These are phyloP conservation scores for Stevia rebaudiana DNA, from an alignment of 140 eudicot species.

Conservation along the genomic window DNA sequence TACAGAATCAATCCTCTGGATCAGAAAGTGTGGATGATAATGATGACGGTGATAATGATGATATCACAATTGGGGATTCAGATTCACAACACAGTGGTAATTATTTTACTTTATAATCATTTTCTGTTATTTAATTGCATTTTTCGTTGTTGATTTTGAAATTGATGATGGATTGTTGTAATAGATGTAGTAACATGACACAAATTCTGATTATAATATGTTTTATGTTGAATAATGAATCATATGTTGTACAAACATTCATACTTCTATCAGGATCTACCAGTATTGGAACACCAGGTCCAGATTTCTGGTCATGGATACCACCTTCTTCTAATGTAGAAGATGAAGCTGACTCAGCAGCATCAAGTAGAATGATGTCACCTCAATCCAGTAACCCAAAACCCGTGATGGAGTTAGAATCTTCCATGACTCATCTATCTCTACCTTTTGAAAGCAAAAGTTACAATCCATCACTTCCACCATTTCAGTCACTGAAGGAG, in stretches of 20 bases:
- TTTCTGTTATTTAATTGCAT: too few species aligned
- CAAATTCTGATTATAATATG: neutral
- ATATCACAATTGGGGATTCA: conserved; percentile 15
- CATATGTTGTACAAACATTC: conserved; percentile 4
- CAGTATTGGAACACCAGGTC: conserved; percentile 68
- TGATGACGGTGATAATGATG: too few species aligned
- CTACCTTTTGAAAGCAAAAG: conserved; percentile 66
- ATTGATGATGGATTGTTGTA: neutral
- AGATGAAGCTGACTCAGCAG: conserved; percentile 21
- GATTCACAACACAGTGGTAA: conserved; percentile 38
- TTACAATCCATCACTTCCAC: conserved; percentile 49
- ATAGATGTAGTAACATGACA: too few species aligned
- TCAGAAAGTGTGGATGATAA: neutral
- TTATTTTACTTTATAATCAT: neutral
- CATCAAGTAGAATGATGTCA: conserved; percentile 26
- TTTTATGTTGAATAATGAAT: neutral
- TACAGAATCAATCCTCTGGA: conserved; percentile 17
- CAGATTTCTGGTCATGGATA: conserved; percentile 86
- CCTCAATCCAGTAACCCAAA: conserved; percentile 22
- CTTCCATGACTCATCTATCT: conserved; percentile 35
- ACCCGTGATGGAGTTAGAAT: conserved; percentile 62
- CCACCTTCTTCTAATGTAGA: conserved; percentile 43
- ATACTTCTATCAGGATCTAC: conserved; percentile 25
- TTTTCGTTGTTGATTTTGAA: neutral
- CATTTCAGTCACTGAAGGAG: conserved; percentile 71